phyloP scores from a whole-genome alignment of 805 yeast genomes.

The Blastobotrys americana region DNA sequence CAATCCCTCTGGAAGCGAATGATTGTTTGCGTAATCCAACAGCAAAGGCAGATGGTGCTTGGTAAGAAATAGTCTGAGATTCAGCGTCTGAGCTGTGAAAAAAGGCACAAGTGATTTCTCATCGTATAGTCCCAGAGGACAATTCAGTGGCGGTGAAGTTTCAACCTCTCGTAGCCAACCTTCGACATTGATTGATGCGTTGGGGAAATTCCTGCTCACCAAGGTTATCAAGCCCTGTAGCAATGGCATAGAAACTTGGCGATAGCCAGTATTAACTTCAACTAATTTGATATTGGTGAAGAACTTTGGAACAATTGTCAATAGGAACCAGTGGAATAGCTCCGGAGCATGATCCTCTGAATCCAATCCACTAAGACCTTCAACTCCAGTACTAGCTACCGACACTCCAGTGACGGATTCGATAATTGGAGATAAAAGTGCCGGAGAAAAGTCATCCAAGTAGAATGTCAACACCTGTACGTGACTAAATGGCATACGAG shows the following conservation, averaged over 20 bases:
- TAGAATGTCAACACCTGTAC: slow-evolving; percentile 1
- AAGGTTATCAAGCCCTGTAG: neutral
- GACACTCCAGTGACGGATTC: neutral
- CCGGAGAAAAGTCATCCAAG: slow-evolving; percentile 1
- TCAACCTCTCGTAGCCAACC: neutral
- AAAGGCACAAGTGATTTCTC: neutral
- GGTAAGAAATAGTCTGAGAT: neutral
- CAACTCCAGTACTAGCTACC: neutral
- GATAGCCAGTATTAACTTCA: neutral
- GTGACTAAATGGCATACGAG: neutral
- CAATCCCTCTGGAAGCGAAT: neutral
- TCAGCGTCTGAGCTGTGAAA: neutral
- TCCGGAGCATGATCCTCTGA: neutral
- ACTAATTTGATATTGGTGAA: neutral
- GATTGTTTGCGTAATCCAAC: neutral
- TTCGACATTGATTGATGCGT: neutral
- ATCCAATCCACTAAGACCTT: neutral
- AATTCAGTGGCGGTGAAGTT: neutral
- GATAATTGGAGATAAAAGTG: neutral
- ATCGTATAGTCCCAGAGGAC: neutral
- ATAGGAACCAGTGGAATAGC: neutral
- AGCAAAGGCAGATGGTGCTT: neutral
- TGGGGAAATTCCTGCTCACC: neutral
- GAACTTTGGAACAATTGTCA: neutral
- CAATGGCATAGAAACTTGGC: neutral